phyloP scores from a whole-genome alignment of 1,139 yeast genomes.

The Blastobotrys proliferans region DNA sequence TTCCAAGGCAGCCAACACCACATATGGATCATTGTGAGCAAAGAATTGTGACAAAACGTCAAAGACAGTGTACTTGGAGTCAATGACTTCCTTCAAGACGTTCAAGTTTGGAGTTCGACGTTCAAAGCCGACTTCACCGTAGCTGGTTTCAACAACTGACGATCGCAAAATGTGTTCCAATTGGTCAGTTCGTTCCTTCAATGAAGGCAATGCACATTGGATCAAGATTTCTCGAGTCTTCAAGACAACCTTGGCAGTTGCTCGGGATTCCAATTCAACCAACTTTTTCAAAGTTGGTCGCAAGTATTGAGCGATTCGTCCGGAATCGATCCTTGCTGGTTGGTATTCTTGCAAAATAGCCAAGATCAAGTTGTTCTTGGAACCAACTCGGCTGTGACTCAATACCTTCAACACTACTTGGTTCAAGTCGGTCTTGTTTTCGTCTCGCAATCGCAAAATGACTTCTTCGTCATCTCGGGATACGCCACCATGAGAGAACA shows the following conservation, averaged over 20 bases:
- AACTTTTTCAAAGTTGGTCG: slow-evolving; percentile 68
- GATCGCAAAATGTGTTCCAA: slow-evolving; percentile 91
- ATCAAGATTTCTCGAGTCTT: slow-evolving; percentile 94
- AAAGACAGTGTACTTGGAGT: slow-evolving; percentile 91
- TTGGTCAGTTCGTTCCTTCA: slow-evolving; percentile 94
- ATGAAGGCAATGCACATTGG: slow-evolving; percentile 94
- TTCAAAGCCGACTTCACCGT: slow-evolving; percentile 70
- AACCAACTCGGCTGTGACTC: slow-evolving; percentile 90
- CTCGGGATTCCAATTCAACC: slow-evolving; percentile 84
- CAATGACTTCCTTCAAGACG: slow-evolving; percentile 84
- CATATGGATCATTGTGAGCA: slow-evolving; percentile 78
- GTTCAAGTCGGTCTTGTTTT: slow-evolving; percentile 68
- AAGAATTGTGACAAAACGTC: slow-evolving; percentile 93
- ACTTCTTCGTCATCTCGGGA: slow-evolving; percentile 79
- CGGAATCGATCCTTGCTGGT: slow-evolving; percentile 57
- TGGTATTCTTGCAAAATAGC: slow-evolving; percentile 75
- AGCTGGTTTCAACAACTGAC: slow-evolving; percentile 77
- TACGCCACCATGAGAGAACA: slow-evolving; percentile 65
- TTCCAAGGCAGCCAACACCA: slow-evolving; percentile 93
- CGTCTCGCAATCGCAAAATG: slow-evolving; percentile 79
- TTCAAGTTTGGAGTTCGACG: slow-evolving; percentile 82
- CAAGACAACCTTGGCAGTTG: slow-evolving; percentile 90
- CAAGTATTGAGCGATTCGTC: slow-evolving; percentile 61
- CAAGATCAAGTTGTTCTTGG: slow-evolving; percentile 83
- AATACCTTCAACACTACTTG: slow-evolving; percentile 69